Percentiles rank a stretch among this genome's conserved stretches.
These are phyloP conservation scores for Chlorella variabilis DNA, from an alignment of 163 green algal genomes.

Conservation along the genomic window DNA sequence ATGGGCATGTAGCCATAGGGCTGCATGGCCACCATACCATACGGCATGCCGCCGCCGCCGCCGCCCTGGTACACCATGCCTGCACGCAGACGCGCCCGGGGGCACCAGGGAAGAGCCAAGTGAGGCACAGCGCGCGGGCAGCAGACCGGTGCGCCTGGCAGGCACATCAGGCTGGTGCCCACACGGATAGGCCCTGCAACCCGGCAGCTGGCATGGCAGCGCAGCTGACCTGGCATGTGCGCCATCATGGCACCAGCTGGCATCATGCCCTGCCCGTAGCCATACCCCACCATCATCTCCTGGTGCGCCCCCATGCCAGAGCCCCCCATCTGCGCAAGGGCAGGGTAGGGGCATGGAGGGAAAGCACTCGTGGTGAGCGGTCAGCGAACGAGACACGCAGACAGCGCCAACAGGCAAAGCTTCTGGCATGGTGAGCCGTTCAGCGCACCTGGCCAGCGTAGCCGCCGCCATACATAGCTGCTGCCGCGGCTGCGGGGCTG, in stretches of 20 bases:
- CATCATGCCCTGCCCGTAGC: constrained; percentile 36
- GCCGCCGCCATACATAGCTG: constrained; percentile 14
- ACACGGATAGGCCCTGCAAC: no score
- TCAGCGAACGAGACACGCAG: no score
- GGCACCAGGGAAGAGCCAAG: background rate
- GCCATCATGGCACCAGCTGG: constrained; percentile 10
- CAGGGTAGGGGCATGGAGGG: no score
- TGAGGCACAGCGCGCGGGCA: background rate
- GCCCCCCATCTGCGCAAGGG: constrained; percentile 33
- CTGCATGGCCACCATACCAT: constrained; percentile 22
- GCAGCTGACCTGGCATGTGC: constrained; percentile 22
- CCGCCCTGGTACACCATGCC: constrained; percentile 23
- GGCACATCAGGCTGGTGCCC: no score
- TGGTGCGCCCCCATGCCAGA: background rate
- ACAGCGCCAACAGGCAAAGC: no score
- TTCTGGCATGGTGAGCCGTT: no score
- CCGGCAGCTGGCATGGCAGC: no score
- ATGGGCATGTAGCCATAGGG: constrained; percentile 35
- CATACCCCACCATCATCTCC: constrained; percentile 25
- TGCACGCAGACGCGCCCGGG: background rate
- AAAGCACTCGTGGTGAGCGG: no score
- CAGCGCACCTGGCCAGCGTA: constrained; percentile 15
- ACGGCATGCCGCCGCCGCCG: constrained; percentile 23
- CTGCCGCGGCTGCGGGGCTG: constrained; percentile 13
- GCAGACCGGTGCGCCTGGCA: background rate